Base-by-base conservation (phyloP, 2,329 filamentous ascomycete genomes). In the Hymenoscyphus fraxineus region DNA sequence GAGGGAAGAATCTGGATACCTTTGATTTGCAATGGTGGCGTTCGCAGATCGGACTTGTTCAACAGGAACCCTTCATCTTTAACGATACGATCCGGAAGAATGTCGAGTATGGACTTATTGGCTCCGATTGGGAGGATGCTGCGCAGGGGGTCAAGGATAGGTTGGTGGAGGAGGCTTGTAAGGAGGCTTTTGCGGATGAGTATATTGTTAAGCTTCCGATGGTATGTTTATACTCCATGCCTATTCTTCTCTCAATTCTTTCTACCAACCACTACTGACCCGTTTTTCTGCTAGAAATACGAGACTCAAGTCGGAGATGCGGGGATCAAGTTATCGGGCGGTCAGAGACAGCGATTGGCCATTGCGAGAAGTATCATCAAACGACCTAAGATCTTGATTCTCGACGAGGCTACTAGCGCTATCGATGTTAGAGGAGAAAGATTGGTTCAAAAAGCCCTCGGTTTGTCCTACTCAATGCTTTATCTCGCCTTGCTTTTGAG, bases 271-370 rank as follows among this genome's bases (percentile, higher is more conserved):
- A 51, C 55, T 12, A 32, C 60, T 66, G 55, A 72, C n/a, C 9
- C 1, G 12, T 12, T 22, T 39, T 31, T 1, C n/a, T 39, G 13
- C 7, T 35, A 90, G 79, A 85, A 86, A 1, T 93, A 93, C 72
- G 82, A 89, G 4, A 92, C 91, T 0, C 77, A 84, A 9, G 91
- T 95, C 1, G 92, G 92, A 1, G 91, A 94, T 72, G 84, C 84
- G 35, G 92, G 92, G 4, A 88, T 89, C 58, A 92, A 91, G 73
- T 79, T 96, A 1, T 92, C 89, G 12, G 90, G 91, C 15, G 92
- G 92, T 0, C 91, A 96, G 73, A 83, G 90, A 12, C 91, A 95
- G 74, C 83, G 92, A 1, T 82, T 95, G 10, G 89, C 90, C 1
- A 93, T 64, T 86, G 88, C 0, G 0, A 82, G 91, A 38, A 88